phyloP scores from a whole-genome alignment of 139 green algal species.

The Chlorokybus atmophyticus region DNA sequence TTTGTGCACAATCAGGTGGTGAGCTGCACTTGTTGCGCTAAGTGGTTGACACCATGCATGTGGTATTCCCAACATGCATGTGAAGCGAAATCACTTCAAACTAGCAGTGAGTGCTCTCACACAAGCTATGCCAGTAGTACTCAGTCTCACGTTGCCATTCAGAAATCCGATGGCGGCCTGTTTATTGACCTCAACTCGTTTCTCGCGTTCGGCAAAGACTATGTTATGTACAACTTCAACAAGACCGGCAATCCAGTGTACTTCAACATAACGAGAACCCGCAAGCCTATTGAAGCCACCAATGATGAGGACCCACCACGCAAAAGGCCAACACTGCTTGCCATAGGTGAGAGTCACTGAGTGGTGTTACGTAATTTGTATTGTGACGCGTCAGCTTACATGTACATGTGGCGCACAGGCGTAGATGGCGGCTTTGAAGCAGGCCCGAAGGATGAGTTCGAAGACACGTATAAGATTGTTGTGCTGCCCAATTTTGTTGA shows the following conservation, averaged over 20 bases:
- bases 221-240: constrained; percentile 54
- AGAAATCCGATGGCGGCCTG: constrained; percentile 34
- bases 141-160: no score
- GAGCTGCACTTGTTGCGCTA: no score
- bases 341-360: constrained; percentile 14
- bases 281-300: background rate
- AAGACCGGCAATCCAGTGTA: constrained; percentile 59
- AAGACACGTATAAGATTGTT: constrained; percentile 14
- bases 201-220: constrained; percentile 56
- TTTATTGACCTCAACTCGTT: constrained; percentile 77
- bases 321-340: constrained; percentile 23
- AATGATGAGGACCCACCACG: constrained; percentile 10
- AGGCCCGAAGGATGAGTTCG: constrained; percentile 12
- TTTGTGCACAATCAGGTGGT: no score
- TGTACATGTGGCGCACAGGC: constrained; percentile 3
- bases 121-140: no score
- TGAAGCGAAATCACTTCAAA: no score
- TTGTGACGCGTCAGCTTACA: background rate
- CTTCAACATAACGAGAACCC: constrained; percentile 51
- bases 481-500: constrained; percentile 18
- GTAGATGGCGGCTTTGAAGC: constrained; percentile 24
- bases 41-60: no score
- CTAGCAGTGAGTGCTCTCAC: no score
- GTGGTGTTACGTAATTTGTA: background rate
- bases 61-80: no score